Evolutionary conservation across 2,329 filamentous ascomycete genomes (phyloP), one percentile per base, ranked within the genome.

Genomic region (Clonostachys rosea): DNA sequence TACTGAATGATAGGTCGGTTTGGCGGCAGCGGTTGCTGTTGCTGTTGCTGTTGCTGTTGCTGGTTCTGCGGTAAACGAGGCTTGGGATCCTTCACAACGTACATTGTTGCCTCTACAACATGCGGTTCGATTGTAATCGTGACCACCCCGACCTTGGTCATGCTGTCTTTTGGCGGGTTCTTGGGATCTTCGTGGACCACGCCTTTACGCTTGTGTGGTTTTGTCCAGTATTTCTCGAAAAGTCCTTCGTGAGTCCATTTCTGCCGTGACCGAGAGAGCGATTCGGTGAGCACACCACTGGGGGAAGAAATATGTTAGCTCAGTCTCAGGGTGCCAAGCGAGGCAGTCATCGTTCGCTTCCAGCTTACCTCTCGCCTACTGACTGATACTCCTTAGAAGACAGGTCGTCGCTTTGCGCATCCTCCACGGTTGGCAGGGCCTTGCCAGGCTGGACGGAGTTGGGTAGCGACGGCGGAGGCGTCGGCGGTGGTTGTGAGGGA

Each of bases 121-220:
- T 94, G 87, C 41, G 89, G 89, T 63, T 91, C 89, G 50, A 91
- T 82, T 18, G 82, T 86, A 51, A 95, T 82, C 34, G 83, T 83
- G 51, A 88, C 83, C 54, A 79, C 79, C 55, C 89, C 89, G 18
- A 89, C 77, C 63, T 84, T 87, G 53, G 77, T 73, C 83, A 90
- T 89, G 51, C 77, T 83, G 42, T 89, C 79, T 64, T 87, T 83
- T 51, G 83, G 68, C 3, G 84, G 84, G 56, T 88, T 87, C 54
- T 83, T 81, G 6, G 78, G 72, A 45, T 84, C 79, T 55, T 85
- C 83, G 47, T 78, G 75, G 20, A 82, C 64, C 4, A 79, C 77
- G 40, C 84, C 82, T 62, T 86, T 88, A 52, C 79, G 79, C 66
- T 86, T 87, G 48, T 68, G 63, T 4, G 86, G 85, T 59, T 90